Base-by-base conservation (phyloP, 164 flowering plant species). In the Magnolia sinica region DNA sequence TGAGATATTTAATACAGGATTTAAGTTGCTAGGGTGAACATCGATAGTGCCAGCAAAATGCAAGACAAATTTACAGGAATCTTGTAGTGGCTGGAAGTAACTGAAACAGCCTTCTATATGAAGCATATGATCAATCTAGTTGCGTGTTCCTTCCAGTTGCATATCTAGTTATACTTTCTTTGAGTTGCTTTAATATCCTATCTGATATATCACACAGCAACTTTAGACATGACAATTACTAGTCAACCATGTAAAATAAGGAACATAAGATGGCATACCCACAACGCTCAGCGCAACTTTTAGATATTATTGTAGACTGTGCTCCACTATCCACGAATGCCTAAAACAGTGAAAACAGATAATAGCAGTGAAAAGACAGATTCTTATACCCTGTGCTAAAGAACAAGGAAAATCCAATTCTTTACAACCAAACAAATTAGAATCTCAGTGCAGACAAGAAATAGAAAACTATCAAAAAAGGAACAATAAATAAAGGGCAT, bases 311-410 rank as follows among this genome's bases (percentile, higher is more conserved):
- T 77, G 99, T 96, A 64, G 99, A 92, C 79, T 96, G 98, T 68
- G 99, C 99, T 82, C 99, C 99, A 90, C 99, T 96, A 79, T 96
- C 99, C 76, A 96, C 98, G 85, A 96, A 96, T 79, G 99, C 99
- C 99, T 96, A 85, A 80, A 86, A 77, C 9, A 82, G 76, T 58
- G 68, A 29, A 68, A 19, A 70, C 19, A 49, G 58, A 50, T 20
- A 13, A 70, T 50, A 59, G 5, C 4, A n/a, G 50, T 52, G 64
- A 52, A 23, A 55, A 20, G 8, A 1, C 20, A 22, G 24, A 52
- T 55, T 55, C 9, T 51, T 14, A n/a, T 37, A 20, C 37, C 58
- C 20, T 3, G 23, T 74, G 22, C 63, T 18, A n/a, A 23, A 20
- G 8, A 68, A 68, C 29, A 29, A 6, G 31, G 71, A 68, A 37